A percentile compares a stretch with the other conserved stretches of the same genome.
Evolutionary conservation across 2,329 filamentous ascomycete species (phyloP).

Genomic region (Lasiodiplodia citricola): DNA sequence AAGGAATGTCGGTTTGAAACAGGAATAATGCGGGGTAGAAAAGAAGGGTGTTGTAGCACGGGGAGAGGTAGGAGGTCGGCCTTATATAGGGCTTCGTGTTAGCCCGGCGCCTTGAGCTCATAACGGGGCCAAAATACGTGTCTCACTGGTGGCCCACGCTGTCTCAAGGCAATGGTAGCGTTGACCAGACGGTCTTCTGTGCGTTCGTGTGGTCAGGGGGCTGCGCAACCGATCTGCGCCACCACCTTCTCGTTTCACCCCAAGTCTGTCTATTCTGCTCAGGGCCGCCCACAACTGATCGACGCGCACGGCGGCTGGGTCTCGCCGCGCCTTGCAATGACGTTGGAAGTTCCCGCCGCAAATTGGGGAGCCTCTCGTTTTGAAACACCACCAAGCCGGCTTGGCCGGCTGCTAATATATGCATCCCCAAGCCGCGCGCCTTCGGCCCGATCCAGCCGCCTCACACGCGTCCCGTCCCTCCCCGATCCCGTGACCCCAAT

Average conservation of each 20-base stretch:
- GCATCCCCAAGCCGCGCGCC: too few species aligned
- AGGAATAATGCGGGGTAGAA: conserved; percentile 8
- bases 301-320: not conserved
- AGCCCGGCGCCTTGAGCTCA: not conserved
- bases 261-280: conserved; percentile 11
- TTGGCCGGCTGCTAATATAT: not conserved
- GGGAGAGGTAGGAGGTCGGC: not conserved
- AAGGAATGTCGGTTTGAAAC: conserved; percentile 9
- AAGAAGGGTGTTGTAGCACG: not conserved
- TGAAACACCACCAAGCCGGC: not conserved
- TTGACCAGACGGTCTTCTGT: not conserved
- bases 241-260: not conserved
- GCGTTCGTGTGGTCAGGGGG: conserved; percentile 17
- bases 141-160: conserved; percentile 7
- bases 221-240: not conserved
- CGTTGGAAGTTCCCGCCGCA: not conserved
- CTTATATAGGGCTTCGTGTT: conserved; percentile 15
- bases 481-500: not conserved
- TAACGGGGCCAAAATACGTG: not conserved
- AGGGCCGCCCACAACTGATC: not conserved
- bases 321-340: not conserved
- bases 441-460: not conserved
- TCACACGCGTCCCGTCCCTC: not conserved
- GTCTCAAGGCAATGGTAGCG: conserved; percentile 16
- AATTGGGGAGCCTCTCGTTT: not conserved